Base-by-base conservation (phyloP, 306 rosid species). In the Herpetospermum pedunculosum region DNA sequence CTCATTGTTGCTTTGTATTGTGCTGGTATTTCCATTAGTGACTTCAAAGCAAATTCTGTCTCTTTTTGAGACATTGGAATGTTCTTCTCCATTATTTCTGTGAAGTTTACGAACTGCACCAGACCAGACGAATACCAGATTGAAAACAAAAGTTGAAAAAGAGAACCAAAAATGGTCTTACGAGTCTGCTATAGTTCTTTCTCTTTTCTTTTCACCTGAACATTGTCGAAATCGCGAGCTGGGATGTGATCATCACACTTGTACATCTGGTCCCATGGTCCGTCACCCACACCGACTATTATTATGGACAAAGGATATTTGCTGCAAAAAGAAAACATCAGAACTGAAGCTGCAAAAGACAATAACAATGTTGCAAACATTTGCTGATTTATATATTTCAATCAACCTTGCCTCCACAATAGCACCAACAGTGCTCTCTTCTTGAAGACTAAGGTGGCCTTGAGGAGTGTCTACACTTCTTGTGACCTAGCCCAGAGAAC, bases 251-350 rank as follows among this genome's bases (percentile, higher is more conserved):
- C 79, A 71, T 80, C 83, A 12, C 58, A 75, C 72, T 80, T 23
- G 16, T 59, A 65, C 80, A 80, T 80, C 77, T 64, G 70, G 41
- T 76, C 79, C 83, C 83, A 80, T 23, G 83, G 83, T 69, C 83
- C 83, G 59, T 80, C 79, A 19, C 79, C 79, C 32, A 80, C 83
- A 13, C 83, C 80, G 25, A 71, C 80, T 38, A 80, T 13, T 15
- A 80, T 57, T 71, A 71, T 80, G 11, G 83, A 80, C 70, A 76
- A 35, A 25, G 80, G 83, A 63, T 80, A 76, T 10, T 50, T 53
- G 47, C 83, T 80, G 29, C 38, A 80, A 32, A 78, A 43, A 43
- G 50, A 28, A 26, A 21, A 18, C n/a, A 29, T 41, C 46, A 72
- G 48, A 6, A 26, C n/a, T 58, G 65, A 59, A 72, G 18, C 18